Evolutionary conservation across 805 yeast species (phyloP), one percentile per base, ranked within the genome.

Genomic region (Grigorovia yakushimaensis): DNA sequence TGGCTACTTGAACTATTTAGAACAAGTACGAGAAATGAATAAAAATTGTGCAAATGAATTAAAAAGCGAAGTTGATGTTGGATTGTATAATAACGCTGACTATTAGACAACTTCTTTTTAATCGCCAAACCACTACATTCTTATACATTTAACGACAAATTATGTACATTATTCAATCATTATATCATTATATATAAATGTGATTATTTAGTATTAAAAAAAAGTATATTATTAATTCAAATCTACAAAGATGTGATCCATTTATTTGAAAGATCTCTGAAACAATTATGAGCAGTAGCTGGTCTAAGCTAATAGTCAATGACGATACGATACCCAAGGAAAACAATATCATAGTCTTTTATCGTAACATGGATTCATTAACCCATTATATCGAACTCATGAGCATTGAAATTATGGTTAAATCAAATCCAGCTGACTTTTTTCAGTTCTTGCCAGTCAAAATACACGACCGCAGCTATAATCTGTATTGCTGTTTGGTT

Each of bases 1-100:
- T 59, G 77, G 78, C 42, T 89, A 91, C 65, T 67, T 93, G 49
- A 78, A 78, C 54, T 89, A 85, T 63, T 76, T 93, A 52, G 98
- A 89, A 67, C 73, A 74, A 53, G 78, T 87, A 49, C 62, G 98
- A 62, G 94, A 91, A 15, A 76, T 76, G 59, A 88, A 88, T 65
- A 84, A 81, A 60, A 61, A 73, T 49, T 74, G 60, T n/a, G 20
- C 23, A n/a, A 10, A 55, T 54, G 88, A 84, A 51, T 82, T 81
- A 46, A 89, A 89, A 65, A 87, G 96, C 15, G 95, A 88, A 51
- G 77, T 71, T 18, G 85, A 80, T 56, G 74, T 80, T 53, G 83
- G 83, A 36, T 66, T 80, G 24, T 79, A 76, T 57, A 80, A 80
- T 59, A 66, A 69, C 42, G 82, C 79, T 36, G 82, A 78, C 54